phyloP scores from a whole-genome alignment of 345 rosid genomes.

The Aethionema arabicum region DNA sequence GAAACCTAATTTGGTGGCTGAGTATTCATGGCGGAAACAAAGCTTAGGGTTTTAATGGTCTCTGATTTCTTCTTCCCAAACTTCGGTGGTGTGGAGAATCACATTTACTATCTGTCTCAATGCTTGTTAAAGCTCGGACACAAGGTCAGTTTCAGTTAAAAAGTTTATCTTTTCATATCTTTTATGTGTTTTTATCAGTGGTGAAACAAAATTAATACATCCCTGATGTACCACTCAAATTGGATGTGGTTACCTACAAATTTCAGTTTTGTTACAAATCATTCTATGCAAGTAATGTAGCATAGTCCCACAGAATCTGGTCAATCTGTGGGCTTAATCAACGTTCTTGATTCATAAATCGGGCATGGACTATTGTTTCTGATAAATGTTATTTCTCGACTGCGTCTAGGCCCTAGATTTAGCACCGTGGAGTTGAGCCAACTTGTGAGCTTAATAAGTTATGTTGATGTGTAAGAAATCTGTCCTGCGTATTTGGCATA shows the following conservation, averaged over 20 bases:
- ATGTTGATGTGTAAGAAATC: no score
- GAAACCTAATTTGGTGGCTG: neutral
- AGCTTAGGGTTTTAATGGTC: conserved; percentile 80
- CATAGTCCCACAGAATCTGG: neutral
- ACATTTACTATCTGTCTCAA: conserved; percentile 88
- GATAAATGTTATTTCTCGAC: no score
- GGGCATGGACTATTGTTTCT: no score
- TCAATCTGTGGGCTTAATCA: neutral
- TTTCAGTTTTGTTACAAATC: neutral
- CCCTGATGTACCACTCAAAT: no score
- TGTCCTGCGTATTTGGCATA: no score
- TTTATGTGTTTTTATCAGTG: neutral
- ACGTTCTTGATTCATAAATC: no score
- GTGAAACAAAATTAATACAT: neutral
- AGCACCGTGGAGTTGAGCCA: no score
- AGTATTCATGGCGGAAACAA: conserved; percentile 49
- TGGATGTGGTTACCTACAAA: neutral
- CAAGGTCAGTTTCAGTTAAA: conserved; percentile 53
- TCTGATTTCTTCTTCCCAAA: conserved; percentile 98
- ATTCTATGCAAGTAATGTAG: neutral
- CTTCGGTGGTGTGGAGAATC: conserved; percentile 95
- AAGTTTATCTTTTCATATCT: neutral
- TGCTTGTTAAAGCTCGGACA: conserved; percentile 89
- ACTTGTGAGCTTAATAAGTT: no score
- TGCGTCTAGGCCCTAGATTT: no score